Percentiles rank a stretch among this genome's conserved stretches.
Conservation (phyloP, 2,329 filamentous ascomycete species). For the Coniochaeta sp. region DNA sequence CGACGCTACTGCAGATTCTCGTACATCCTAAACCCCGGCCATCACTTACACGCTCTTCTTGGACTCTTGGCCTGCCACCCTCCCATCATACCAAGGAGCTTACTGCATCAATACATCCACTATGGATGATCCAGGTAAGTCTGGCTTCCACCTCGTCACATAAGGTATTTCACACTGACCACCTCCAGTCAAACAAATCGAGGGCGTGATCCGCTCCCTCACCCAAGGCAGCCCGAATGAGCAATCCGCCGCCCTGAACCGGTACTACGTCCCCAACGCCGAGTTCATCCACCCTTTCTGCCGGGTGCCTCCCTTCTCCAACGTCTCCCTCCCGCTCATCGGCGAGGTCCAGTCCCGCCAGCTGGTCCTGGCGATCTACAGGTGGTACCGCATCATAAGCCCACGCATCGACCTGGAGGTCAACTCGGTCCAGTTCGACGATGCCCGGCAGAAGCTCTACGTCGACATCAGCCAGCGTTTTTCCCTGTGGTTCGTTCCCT, state of each 20-base stretch:
- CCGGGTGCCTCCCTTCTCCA: slow-evolving; percentile 51
- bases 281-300: slow-evolving; percentile 76
- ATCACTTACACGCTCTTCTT: slow-evolving; percentile 2
- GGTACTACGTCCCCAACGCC: slow-evolving; percentile 67
- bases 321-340: slow-evolving; percentile 31
- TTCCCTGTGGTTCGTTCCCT: slow-evolving; percentile 68
- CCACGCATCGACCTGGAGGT: slow-evolving; percentile 64
- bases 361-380: slow-evolving; percentile 63
- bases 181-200: slow-evolving; percentile 49
- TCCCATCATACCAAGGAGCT: not conserved
- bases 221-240: slow-evolving; percentile 59
- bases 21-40: not conserved
- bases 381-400: slow-evolving; percentile 75
- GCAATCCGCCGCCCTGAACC: slow-evolving; percentile 58
- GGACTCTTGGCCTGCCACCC: not conserved
- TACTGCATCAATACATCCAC: not conserved
- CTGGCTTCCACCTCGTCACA: slow-evolving; percentile 8
- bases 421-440: slow-evolving; percentile 53
- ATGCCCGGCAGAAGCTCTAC: slow-evolving; percentile 60
- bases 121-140: slow-evolving; percentile 38
- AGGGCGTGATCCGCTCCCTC: slow-evolving; percentile 58
- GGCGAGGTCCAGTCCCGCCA: slow-evolving; percentile 53
- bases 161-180: not conserved
- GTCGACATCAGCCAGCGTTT: slow-evolving; percentile 69
- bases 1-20: too few species aligned